Evolutionary conservation across 2,329 filamentous ascomycete species (phyloP).

Genomic region (Penicillium sp.): DNA sequence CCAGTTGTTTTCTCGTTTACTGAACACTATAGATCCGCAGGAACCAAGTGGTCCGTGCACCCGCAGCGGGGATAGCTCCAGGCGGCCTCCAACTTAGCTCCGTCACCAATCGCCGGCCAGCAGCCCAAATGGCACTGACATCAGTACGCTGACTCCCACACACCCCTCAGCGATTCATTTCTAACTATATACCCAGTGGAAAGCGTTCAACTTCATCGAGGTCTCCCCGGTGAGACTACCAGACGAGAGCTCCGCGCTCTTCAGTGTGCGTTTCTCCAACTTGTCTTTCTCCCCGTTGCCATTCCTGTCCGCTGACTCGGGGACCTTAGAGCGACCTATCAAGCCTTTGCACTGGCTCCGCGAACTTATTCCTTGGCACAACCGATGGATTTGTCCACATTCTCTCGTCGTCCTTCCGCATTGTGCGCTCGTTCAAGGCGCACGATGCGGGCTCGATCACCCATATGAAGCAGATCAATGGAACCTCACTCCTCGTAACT

Average conservation of each 20-base stretch:
- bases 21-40: background rate
- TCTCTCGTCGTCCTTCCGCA: slow-evolving; percentile 81
- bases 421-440: slow-evolving; percentile 81
- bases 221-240: slow-evolving; percentile 77
- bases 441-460: slow-evolving; percentile 75
- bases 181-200: slow-evolving; percentile 66
- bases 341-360: slow-evolving; percentile 80
- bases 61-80: slow-evolving; percentile 22
- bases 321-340: slow-evolving; percentile 66
- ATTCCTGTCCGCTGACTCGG: slow-evolving; percentile 1
- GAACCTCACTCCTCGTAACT: slow-evolving; percentile 82
- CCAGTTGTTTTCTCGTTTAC: background rate
- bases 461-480: slow-evolving; percentile 88
- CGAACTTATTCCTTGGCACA: slow-evolving; percentile 85
- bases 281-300: background rate
- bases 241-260: slow-evolving; percentile 74
- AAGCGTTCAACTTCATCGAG: slow-evolving; percentile 99
- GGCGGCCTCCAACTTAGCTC: slow-evolving; percentile 15
- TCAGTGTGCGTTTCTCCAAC: slow-evolving; percentile 63
- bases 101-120: slow-evolving; percentile 26
- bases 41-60: slow-evolving; percentile 14
- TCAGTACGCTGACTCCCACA: slow-evolving; percentile 31
- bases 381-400: slow-evolving; percentile 84
- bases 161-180: background rate
- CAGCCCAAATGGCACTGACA: slow-evolving; percentile 45